phyloP scores from a whole-genome alignment of 306 rosid genomes.

The Bauhinia variegata region DNA sequence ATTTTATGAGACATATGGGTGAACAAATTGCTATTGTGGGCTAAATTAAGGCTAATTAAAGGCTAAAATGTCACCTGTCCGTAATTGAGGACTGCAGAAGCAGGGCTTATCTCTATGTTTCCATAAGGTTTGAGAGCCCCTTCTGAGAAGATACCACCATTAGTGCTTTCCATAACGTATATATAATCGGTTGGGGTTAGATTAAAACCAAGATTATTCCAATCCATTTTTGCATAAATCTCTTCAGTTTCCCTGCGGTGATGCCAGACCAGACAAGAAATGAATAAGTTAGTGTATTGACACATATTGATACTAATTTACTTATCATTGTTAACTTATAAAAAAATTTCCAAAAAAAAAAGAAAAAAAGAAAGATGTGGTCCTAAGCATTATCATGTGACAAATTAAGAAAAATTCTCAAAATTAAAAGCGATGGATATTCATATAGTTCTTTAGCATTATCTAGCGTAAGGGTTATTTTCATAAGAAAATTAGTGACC shows the following conservation, averaged over 20 bases:
- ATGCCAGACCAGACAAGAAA: neutral
- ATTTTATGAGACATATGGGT: too few relatives aligned
- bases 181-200: constrained; percentile 39
- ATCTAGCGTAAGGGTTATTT: too few relatives aligned
- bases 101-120: constrained; percentile 20
- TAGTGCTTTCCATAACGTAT: constrained; percentile 36
- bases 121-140: constrained; percentile 40
- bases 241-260: constrained; percentile 24
- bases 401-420: too few relatives aligned
- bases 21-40: too few relatives aligned
- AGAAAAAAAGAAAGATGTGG: too few relatives aligned
- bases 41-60: too few relatives aligned
- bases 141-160: constrained; percentile 22
- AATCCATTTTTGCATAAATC: constrained; percentile 6
- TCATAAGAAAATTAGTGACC: too few relatives aligned
- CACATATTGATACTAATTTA: neutral
- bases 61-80: constrained; percentile 36
- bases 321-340: too few relatives aligned
- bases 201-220: constrained; percentile 33
- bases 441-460: too few relatives aligned
- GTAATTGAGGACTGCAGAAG: constrained; percentile 37
- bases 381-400: too few relatives aligned
- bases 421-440: too few relatives aligned
- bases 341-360: too few relatives aligned
- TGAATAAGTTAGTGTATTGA: neutral